Evolutionary conservation across 225 moss, liverwort and hornwort genomes (phyloP).

Genomic region (Marchantia polymorpha): DNA sequence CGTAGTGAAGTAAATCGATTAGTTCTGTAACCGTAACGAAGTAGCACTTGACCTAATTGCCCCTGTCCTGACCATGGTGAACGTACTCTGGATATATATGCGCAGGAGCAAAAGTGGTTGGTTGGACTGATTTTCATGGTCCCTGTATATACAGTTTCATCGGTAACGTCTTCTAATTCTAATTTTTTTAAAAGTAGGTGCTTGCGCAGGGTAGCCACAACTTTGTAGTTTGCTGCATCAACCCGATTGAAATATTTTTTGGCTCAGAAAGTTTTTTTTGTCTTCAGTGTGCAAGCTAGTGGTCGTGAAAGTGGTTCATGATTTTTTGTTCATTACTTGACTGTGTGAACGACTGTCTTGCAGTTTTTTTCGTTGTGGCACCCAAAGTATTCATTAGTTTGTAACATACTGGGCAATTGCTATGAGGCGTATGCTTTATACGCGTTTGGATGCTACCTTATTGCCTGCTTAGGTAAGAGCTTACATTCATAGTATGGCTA

Average conservation of each 20-base stretch:
- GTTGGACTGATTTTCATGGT: conserved; percentile 85
- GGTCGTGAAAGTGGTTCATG: background rate
- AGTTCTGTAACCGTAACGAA: background rate
- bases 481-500: background rate
- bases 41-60: too few relatives aligned
- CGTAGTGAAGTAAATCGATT: too few relatives aligned
- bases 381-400: conserved; percentile 61
- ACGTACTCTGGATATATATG: background rate
- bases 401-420: conserved; percentile 91
- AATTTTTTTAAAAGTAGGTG: background rate
- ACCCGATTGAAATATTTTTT: background rate
- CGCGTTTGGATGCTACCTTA: conserved; percentile 94
- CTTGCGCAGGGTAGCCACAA: background rate
- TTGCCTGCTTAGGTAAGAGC: conserved; percentile 93
- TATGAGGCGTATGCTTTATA: conserved; percentile 98
- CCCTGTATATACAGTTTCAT: conserved; percentile 76
- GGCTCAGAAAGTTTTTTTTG: background rate
- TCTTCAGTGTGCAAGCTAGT: background rate
- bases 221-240: background rate
- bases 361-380: conserved; percentile 94
- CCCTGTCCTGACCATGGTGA: background rate
- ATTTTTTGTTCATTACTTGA: background rate
- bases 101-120: conserved; percentile 84
- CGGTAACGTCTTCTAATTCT: conserved; percentile 42
- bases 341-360: conserved; percentile 9